Conservation (phyloP, 331 rosid genomes). For the Rosa hybrid region DNA sequence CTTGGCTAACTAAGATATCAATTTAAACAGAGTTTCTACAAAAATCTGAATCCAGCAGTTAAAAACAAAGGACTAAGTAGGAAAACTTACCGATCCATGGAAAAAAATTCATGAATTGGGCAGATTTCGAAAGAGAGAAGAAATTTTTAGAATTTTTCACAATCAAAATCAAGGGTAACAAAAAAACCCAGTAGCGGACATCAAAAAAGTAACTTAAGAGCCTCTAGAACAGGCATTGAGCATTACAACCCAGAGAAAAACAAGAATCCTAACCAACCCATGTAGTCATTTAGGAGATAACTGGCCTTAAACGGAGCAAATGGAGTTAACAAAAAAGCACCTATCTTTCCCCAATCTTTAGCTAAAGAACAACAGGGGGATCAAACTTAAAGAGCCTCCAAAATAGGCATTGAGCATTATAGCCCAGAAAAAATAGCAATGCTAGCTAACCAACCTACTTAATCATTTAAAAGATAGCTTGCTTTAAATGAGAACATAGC, state of each 20-base stretch:
- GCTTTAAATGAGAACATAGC: background rate
- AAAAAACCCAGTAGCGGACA: conserved; percentile 7
- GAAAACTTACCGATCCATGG: background rate
- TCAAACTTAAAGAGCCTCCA: background rate
- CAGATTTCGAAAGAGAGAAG: background rate
- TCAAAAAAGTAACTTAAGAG: background rate
- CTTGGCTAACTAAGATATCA: background rate
- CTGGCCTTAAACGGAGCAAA: background rate
- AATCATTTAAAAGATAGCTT: background rate
- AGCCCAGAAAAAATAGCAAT: conserved; percentile 6
- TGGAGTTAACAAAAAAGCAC: conserved; percentile 5
- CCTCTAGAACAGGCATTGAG: background rate
- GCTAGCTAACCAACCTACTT: conserved; percentile 11
- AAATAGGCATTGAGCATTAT: conserved; percentile 1
- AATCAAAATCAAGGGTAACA: background rate
- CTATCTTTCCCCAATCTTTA: background rate
- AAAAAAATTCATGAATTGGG: background rate
- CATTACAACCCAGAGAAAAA: conserved; percentile 5
- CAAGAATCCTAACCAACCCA: conserved; percentile 1
- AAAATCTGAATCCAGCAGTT: background rate
- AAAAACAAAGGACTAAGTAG: background rate
- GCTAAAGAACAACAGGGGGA: conserved; percentile 4
- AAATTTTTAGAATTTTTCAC: too few relatives aligned
- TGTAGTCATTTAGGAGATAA: conserved; percentile 3
- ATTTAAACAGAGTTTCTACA: background rate